Base-by-base conservation (phyloP, 352 stramenopile species). In the Aphanomyces stellatus region DNA sequence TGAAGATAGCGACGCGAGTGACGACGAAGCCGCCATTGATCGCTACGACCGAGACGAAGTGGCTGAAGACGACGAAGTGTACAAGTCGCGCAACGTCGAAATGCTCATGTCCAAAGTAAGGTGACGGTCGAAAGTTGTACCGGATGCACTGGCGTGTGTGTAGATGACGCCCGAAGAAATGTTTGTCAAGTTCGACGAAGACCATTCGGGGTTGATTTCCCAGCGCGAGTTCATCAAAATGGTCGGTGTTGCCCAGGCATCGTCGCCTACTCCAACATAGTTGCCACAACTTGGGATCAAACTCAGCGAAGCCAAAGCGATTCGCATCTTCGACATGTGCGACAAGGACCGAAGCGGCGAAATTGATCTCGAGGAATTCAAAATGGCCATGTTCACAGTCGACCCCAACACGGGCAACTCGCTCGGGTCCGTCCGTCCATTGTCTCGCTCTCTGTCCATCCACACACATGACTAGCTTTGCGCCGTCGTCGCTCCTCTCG, bases 351-450 rank as follows among this genome's bases (percentile, higher is more conserved):
- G 85, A 27, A 87, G 78, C 40, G 91, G 90, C 0, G 88, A 95
- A 72, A 97, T 98, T 65, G 89, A 97, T 65, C 62, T 97, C 62
- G 87, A 95, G 1, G 91, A 98, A 73, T 98, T 98, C 74, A 92
- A 96, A 59, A 91, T 91, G 74, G 91, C 93, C 6, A 82, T 98
- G 71, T 98, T 97, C 69, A 81, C 87, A 0, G 82, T 94, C 34
- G 91, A 98, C 46, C 88, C 90, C 1, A 82, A 95, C 53, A 90
- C 77, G 2, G 82, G 81, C 13, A 91, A 91, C 62, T 74, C 82
- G 22, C 66, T 90, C 10, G 79, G 83, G 41, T 62, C 28, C 10
- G 4, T 3, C 30, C 17, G 7, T 13, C 15, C 49, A 57, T 15
- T 37, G n/a, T n/a, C 27, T 15, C 24, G 11, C 10, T 2, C 11